Base-by-base conservation (phyloP, 169 alveolate species). In the Sarcocystis neurona region DNA sequence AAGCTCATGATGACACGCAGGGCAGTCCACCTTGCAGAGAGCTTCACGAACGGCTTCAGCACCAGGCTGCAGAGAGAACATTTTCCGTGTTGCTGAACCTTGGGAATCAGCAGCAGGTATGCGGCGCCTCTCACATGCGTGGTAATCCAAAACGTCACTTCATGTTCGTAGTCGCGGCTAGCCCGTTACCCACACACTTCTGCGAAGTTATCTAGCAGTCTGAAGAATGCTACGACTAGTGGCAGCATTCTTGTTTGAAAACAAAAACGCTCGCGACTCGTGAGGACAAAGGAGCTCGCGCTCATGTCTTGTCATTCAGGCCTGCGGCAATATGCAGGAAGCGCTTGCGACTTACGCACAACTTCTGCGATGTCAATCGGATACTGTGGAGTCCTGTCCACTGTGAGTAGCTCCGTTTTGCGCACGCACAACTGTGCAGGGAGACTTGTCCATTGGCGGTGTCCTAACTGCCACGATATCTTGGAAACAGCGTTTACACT, bases 41-140 rank as follows among this genome's bases (percentile, higher is more conserved):
- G n/a, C n/a, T n/a, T n/a, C n/a, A n/a, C n/a, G n/a, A n/a, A n/a
- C n/a, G n/a, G n/a, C n/a, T n/a, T n/a, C 82, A 41, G 56, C 82
- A 18, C 58, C 53, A 39, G 15, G 82, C 34, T 72, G 56, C 82
- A 34, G 99, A 97, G 90, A 94, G 96, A 87, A 96, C 97, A 87
- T 97, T 94, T 79, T 95, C 96, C 44, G 97, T 95, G 32, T 93
- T 94, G 91, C 96, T 95, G 75, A 96, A 96, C 91, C 92, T 96
- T 50, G 99, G 97, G 37, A 94, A 94, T 84, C 93, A 92, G 93
- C 95, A 95, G 82, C 97, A 97, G 86, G 97, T 97, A 1, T 94
- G 94, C 89, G 96, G 95, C 72, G 91, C 95, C 93, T 95, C 88
- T 82, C 93, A 44, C 32, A 39, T 46, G 2, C 15, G 34, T 27